Conservation (phyloP, 129 eudicot species). For the Tagetes patula region DNA sequence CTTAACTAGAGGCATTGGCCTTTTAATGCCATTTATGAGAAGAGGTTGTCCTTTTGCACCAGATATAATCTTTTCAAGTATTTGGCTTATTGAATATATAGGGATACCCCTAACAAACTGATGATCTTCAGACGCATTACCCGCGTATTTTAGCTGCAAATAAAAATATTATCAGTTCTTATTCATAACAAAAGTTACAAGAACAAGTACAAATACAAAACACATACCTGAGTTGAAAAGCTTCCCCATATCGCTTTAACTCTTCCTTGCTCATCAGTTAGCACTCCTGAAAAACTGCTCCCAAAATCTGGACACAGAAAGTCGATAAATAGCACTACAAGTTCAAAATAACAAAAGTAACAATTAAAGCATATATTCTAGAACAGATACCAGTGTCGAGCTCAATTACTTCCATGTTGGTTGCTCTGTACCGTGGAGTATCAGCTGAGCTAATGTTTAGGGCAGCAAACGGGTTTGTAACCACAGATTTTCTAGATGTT, state of each 20-base stretch:
- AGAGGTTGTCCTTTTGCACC: conserved; percentile 68
- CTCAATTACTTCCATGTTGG: conserved; percentile 96
- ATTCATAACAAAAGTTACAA: conserved; percentile 14
- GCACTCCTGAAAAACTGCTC: conserved; percentile 85
- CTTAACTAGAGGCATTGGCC: conserved; percentile 78
- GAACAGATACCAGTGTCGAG: conserved; percentile 63
- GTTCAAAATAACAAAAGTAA: background rate
- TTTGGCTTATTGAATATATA: conserved; percentile 57
- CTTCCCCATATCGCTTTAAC: conserved; percentile 96
- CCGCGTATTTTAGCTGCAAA: conserved; percentile 71
- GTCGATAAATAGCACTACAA: background rate
- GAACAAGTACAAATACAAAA: conserved; percentile 1
- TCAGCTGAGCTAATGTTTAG: conserved; percentile 84
- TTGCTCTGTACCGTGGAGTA: conserved; percentile 95
- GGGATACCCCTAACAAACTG: conserved; percentile 95
- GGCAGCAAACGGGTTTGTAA: conserved; percentile 92
- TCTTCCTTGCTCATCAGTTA: conserved; percentile 86
- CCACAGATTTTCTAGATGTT: conserved; percentile 88
- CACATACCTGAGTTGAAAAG: conserved; percentile 82
- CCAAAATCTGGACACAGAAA: conserved; percentile 70
- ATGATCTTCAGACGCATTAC: conserved; percentile 87
- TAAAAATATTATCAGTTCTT: conserved; percentile 3
- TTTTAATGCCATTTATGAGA: conserved; percentile 72
- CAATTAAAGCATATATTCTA: background rate
- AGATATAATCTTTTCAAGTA: conserved; percentile 63